phyloP scores from a whole-genome alignment of 1,284 basidiomycete genomes.

The Puccinia hordei region DNA sequence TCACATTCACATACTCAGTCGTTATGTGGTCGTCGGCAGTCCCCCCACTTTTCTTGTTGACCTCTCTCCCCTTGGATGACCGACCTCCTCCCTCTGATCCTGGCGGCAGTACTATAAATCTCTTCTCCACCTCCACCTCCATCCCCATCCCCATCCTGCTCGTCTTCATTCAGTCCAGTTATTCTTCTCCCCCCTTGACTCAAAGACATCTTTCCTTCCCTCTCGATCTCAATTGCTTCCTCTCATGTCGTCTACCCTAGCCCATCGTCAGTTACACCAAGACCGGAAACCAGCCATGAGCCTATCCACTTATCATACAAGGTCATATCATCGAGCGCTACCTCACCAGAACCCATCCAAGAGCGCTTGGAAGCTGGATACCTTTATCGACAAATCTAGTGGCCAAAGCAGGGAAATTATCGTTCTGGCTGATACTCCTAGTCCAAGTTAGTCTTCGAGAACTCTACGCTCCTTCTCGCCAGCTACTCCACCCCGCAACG shows the following conservation, averaged over 20 bases:
- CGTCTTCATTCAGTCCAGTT: not conserved
- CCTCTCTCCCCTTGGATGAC: no score
- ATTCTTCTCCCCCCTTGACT: not conserved
- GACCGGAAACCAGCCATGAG: slow-evolving; percentile 31
- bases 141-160: not conserved
- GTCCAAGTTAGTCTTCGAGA: slow-evolving; percentile 36
- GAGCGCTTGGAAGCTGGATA: slow-evolving; percentile 47
- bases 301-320: slow-evolving; percentile 30
- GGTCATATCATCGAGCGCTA: slow-evolving; percentile 29
- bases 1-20: no score
- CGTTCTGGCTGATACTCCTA: slow-evolving; percentile 47
- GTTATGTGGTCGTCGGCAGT: no score
- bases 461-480: not conserved
- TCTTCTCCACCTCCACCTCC: not conserved
- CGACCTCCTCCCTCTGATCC: no score
- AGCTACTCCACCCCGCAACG: not conserved
- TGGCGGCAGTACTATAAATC: no score
- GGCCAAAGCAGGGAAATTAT: slow-evolving; percentile 49
- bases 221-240: not conserved
- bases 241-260: slow-evolving; percentile 38
- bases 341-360: slow-evolving; percentile 15
- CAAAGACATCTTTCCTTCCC: not conserved
- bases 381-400: slow-evolving; percentile 45
- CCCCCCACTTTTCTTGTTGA: not conserved
- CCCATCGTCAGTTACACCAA: slow-evolving; percentile 36